phyloP scores from a whole-genome alignment of 1,284 basidiomycete genomes.

The Cryptococcus sp. region DNA sequence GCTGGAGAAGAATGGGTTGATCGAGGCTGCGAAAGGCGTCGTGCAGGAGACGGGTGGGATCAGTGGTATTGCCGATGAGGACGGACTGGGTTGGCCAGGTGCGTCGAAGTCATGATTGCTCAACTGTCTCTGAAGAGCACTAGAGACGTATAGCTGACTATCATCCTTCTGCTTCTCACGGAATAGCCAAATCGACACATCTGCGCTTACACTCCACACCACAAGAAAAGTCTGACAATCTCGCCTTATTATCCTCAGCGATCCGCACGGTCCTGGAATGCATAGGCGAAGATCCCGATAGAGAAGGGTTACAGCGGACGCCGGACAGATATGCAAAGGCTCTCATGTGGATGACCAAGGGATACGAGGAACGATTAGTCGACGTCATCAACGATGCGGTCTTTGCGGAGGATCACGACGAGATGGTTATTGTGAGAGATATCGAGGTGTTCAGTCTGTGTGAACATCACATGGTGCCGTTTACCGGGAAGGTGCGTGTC shows the following conservation, averaged over 20 bases:
- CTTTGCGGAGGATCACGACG: slow-evolving; percentile 98
- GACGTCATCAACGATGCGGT: slow-evolving; percentile 99
- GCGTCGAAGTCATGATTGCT: slow-evolving; percentile 28
- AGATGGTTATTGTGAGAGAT: slow-evolving; percentile 98
- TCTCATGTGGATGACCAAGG: slow-evolving; percentile 98
- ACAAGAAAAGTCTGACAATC: slow-evolving; percentile 68
- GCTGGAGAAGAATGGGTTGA: slow-evolving; percentile 23
- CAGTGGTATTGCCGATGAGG: slow-evolving; percentile 69
- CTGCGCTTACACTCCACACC: slow-evolving; percentile 77
- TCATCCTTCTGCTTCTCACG: background rate
- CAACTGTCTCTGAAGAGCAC: background rate
- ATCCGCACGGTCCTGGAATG: slow-evolving; percentile 93
- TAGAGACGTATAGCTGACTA: slow-evolving; percentile 1
- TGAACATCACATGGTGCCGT: slow-evolving; percentile 98
- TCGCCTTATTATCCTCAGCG: slow-evolving; percentile 77
- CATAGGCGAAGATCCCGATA: slow-evolving; percentile 95
- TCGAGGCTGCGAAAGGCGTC: slow-evolving; percentile 15
- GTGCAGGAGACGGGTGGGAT: slow-evolving; percentile 17
- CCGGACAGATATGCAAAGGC: slow-evolving; percentile 97
- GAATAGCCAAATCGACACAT: slow-evolving; percentile 82
- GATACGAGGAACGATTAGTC: slow-evolving; percentile 91
- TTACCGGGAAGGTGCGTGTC: slow-evolving; percentile 82
- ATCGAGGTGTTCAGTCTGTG: slow-evolving; percentile 97
- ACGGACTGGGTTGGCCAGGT: slow-evolving; percentile 96
- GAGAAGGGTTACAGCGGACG: slow-evolving; percentile 86